Evolutionary conservation across 2,329 filamentous ascomycete species (phyloP), one percentile per base, ranked within the genome.

Genomic region (Cladosporium sp.): DNA sequence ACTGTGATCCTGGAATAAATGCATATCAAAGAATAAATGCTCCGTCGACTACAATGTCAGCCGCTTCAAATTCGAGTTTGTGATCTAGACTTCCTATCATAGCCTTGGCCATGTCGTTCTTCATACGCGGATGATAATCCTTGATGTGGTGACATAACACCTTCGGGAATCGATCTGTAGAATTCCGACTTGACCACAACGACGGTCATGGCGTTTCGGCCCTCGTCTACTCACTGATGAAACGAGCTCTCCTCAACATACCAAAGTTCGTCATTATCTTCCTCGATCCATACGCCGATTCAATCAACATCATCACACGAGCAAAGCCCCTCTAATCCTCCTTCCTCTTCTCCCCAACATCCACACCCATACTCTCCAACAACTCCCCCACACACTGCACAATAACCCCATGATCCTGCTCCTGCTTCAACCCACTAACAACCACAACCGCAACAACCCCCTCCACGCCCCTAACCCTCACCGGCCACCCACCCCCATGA

Each of bases 361-460:
- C 74, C 26, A 74, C 68, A 8, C 71, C 72, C 65, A 75, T 68
- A 64, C 72, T 69, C 67, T 77, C 74, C 70, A 82, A 64, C 70
- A 84, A 83, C 67, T 86, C 84, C 70, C 82, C 82, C 49, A 93
- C 81, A 0, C 86, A 87, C 75, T 93, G 89, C 0, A 91, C 84
- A 72, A 94, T 87, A 43, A 93, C 85, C 10, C 86, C 87, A 77
- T 95, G 91, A 76, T 93, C 91, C 79, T 93, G 85, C 71, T 91
- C 83, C 77, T 93, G 89, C 80, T 88, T 89, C 76, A 94, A 76
- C 5, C 91, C 91, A 73, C 88, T 90, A 1, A 94, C 89, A 21
- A 93, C 87, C 26, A 93, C 87, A 0, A 92, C 88, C 0, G 86
- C 91, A 10, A 93, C 88, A 3, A 92, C 79, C 0, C 91, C 91